Conservation (phyloP, 768 basidiomycete species). For the Melanogaster broomeanus region DNA sequence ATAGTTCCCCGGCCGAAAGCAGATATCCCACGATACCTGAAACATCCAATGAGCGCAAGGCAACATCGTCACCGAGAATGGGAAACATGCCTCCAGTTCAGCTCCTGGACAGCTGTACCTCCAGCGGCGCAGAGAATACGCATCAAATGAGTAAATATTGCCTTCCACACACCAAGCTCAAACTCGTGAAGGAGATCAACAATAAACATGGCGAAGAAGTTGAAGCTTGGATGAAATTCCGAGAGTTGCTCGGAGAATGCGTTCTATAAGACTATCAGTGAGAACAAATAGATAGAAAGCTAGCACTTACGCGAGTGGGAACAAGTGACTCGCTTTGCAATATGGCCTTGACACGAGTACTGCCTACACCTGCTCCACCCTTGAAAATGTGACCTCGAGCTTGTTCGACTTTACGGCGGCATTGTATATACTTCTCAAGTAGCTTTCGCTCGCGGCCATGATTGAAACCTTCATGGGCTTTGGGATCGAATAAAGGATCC, state of each 20-base stretch:
- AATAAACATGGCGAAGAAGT: background rate
- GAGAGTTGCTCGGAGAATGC: background rate
- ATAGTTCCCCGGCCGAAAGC: slow-evolving; percentile 38
- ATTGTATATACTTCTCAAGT: too few species aligned
- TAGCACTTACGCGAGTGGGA: background rate
- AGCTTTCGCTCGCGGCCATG: too few species aligned
- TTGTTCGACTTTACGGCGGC: too few species aligned
- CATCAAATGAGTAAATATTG: background rate
- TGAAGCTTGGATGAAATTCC: background rate
- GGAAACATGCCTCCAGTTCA: slow-evolving; percentile 16
- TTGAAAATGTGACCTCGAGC: too few species aligned
- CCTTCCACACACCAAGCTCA: background rate
- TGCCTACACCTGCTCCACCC: too few species aligned
- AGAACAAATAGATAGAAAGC: background rate
- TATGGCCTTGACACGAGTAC: background rate
- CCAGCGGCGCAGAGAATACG: slow-evolving; percentile 3
- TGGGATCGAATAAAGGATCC: slow-evolving; percentile 21
- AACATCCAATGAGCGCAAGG: background rate
- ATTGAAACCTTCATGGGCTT: too few species aligned
- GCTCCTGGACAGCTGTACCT: slow-evolving; percentile 1
- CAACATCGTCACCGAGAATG: slow-evolving; percentile 1
- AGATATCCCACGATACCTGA: slow-evolving; percentile 33
- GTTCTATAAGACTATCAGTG: background rate
- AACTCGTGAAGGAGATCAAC: slow-evolving; percentile 4
- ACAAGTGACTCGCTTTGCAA: background rate